Conservation (phyloP, 116 monocot species). For the Zostera marina region DNA sequence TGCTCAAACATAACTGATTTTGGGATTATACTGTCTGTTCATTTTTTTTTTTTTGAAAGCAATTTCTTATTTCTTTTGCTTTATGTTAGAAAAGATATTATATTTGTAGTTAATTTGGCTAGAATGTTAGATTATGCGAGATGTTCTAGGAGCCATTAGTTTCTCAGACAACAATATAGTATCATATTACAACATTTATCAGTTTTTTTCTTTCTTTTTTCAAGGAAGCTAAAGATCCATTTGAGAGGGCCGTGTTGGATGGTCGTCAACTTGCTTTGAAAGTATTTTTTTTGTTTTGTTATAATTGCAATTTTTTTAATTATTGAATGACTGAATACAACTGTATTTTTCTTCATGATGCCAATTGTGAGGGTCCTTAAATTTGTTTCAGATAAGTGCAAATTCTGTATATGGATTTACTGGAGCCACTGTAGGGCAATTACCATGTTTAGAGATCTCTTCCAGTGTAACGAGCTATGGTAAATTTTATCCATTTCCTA, state of each 20-base stretch:
- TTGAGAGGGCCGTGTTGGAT: constrained; percentile 98
- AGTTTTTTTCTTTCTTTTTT: constrained; percentile 4
- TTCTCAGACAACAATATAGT: too few species aligned
- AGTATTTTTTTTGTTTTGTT: constrained; percentile 19
- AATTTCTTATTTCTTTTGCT: too few species aligned
- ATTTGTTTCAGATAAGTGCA: constrained; percentile 70
- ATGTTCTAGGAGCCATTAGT: too few species aligned
- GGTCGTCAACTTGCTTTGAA: constrained; percentile 96
- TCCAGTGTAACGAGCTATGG: constrained; percentile 99
- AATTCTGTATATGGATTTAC: constrained; percentile 99
- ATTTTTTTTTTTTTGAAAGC: background rate
- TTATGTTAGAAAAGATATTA: too few species aligned
- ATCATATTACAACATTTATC: too few species aligned
- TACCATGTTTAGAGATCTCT: constrained; percentile 96
- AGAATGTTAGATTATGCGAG: too few species aligned
- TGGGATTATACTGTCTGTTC: background rate
- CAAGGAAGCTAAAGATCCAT: constrained; percentile 97
- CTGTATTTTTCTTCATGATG: background rate
- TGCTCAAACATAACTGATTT: constrained; percentile 1
- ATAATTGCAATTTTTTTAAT: background rate
- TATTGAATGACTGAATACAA: background rate
- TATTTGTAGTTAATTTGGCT: too few species aligned
- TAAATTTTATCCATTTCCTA: constrained; percentile 10
- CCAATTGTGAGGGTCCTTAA: background rate
- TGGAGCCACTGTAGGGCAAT: constrained; percentile 90